A percentile compares a stretch with the other conserved stretches of the same genome.
phyloP scores from a whole-genome alignment of 2,329 filamentous ascomycete genomes.

The Helotiales sp. region DNA sequence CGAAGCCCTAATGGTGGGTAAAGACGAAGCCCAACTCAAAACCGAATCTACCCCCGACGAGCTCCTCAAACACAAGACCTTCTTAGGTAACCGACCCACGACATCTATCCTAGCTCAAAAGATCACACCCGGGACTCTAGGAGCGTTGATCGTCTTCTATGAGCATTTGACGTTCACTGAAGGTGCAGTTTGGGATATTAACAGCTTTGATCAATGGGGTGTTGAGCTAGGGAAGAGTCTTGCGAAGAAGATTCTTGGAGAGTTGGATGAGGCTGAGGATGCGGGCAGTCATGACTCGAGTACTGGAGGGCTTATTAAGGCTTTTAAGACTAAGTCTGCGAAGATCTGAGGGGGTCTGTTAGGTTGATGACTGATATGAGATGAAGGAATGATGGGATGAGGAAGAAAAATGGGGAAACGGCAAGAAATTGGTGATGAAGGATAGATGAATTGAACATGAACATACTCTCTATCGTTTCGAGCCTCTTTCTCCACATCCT shows the following conservation, averaged over 20 bases:
- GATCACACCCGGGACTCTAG: conserved; percentile 92
- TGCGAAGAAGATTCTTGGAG: conserved; percentile 85
- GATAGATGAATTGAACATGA: too few relatives aligned
- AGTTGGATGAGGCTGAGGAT: conserved; percentile 78
- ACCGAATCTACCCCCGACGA: conserved; percentile 71
- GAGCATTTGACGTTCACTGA: conserved; percentile 98
- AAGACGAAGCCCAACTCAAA: conserved; percentile 77
- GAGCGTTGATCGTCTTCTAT: conserved; percentile 97
- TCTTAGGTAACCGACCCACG: conserved; percentile 95
- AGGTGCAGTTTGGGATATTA: conserved; percentile 98
- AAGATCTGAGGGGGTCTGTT: too few relatives aligned
- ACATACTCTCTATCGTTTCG: too few relatives aligned
- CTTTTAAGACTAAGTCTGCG: conserved; percentile 75
- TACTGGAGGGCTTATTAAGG: conserved; percentile 85
- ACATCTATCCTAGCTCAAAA: conserved; percentile 88
- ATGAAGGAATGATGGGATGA: too few relatives aligned
- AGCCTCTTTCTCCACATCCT: too few relatives aligned
- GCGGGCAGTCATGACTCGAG: conserved; percentile 78
- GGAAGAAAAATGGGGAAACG: too few relatives aligned
- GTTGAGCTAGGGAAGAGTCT: conserved; percentile 96
- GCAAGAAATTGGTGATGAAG: too few relatives aligned
- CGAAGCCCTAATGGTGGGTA: conserved; percentile 88
- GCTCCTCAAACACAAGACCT: conserved; percentile 97
- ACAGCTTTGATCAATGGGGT: conserved; percentile 99
- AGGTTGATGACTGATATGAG: too few relatives aligned